Conservation (phyloP, 1,284 basidiomycete species). For the Bondarzewia mesenterica region DNA sequence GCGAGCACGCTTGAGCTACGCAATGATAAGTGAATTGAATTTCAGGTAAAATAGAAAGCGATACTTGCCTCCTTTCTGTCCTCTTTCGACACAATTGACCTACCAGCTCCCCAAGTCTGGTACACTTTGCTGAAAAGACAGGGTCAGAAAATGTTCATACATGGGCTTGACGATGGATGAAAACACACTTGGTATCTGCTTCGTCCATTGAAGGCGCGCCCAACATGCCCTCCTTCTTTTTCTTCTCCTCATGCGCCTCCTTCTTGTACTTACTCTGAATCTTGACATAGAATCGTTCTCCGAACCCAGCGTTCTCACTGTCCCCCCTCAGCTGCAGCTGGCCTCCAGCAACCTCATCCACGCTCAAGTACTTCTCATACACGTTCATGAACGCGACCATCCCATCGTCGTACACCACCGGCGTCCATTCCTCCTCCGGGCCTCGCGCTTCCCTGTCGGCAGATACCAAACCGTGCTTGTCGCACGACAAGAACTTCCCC, state of each 20-base stretch:
- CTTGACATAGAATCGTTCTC: constrained; percentile 81
- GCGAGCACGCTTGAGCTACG: constrained; percentile 71
- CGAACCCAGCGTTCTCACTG: constrained; percentile 73
- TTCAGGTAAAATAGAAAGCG: neutral
- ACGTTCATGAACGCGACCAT: constrained; percentile 81
- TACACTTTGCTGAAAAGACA: constrained; percentile 50
- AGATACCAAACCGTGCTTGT: constrained; percentile 73
- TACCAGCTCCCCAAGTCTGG: constrained; percentile 85
- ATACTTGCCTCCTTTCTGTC: constrained; percentile 62
- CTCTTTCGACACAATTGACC: constrained; percentile 60
- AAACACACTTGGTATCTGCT: constrained; percentile 59
- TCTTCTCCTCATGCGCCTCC: constrained; percentile 78
- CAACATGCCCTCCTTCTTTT: constrained; percentile 57
- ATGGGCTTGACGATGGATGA: neutral
- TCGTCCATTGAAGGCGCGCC: constrained; percentile 60
- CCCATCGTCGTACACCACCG: constrained; percentile 65
- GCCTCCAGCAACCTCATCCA: constrained; percentile 82
- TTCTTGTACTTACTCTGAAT: constrained; percentile 87
- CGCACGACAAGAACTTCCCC: constrained; percentile 81
- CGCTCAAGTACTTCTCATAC: constrained; percentile 75
- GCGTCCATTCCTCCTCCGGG: constrained; percentile 83
- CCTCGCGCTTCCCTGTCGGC: constrained; percentile 80
- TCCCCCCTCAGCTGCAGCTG: constrained; percentile 73
- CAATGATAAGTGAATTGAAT: constrained; percentile 6
- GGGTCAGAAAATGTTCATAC: neutral